Percentiles rank a stretch among this genome's conserved stretches.
Conservation (phyloP, 2,329 filamentous ascomycete genomes). For the Penicillium sp. region DNA sequence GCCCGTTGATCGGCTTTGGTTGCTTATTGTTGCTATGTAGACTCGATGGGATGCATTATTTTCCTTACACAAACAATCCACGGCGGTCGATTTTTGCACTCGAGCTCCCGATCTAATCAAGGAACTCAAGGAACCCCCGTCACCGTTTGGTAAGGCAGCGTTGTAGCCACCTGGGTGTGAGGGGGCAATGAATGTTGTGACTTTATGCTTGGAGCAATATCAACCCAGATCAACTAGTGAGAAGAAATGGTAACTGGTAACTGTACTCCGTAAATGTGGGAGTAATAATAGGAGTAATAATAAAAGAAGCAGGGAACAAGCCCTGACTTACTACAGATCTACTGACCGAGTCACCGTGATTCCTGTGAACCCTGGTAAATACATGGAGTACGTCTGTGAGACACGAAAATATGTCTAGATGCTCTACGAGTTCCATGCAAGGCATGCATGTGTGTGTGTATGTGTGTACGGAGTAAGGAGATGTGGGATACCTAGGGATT, state of each 20-base stretch:
- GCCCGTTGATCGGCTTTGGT: conserved; percentile 6
- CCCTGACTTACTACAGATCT: neutral
- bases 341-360: neutral
- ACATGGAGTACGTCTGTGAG: neutral
- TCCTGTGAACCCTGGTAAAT: neutral
- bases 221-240: neutral
- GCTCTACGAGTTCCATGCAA: neutral
- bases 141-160: neutral
- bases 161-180: neutral
- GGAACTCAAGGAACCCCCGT: neutral
- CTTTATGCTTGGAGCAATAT: neutral
- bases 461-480: neutral
- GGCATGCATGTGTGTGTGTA: conserved; percentile 1
- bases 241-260: neutral
- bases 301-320: neutral
- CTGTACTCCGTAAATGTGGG: neutral
- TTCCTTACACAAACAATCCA: neutral
- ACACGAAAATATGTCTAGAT: neutral
- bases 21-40: conserved; percentile 1
- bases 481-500: neutral
- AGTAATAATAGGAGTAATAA: neutral
- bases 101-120: neutral
- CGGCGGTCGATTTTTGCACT: neutral
- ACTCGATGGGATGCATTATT: neutral
- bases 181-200: neutral